phyloP scores from a whole-genome alignment of 2,329 filamentous ascomycete species.

The Colletotrichum tamarilloi region DNA sequence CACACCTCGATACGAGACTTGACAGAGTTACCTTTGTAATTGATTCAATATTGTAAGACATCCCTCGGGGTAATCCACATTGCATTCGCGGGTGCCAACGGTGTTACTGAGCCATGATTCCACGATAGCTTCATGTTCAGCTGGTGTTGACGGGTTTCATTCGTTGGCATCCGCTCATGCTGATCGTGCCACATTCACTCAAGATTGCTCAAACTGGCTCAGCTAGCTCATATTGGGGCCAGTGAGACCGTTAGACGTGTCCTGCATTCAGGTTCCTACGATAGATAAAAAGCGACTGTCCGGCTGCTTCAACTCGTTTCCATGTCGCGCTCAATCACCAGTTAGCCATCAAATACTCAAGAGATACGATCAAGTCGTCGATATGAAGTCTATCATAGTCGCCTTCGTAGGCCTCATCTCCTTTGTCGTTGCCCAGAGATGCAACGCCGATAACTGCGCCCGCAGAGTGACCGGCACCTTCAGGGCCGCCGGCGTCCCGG shows the following conservation, averaged over 20 bases:
- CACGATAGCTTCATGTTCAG: not conserved
- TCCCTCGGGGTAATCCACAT: not conserved
- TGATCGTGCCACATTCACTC: not conserved
- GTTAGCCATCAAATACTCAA: not conserved
- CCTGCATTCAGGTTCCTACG: not conserved
- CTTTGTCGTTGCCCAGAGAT: not conserved
- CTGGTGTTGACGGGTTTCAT: not conserved
- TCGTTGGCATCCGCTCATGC: not conserved
- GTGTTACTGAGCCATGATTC: not conserved
- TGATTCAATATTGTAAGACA: not conserved
- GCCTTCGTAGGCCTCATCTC: not conserved
- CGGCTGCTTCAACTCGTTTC: not conserved
- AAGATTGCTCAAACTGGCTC: not conserved
- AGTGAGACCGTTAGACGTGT: not conserved
- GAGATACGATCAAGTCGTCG: not conserved
- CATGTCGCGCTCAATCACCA: not conserved
- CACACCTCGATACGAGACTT: not conserved
- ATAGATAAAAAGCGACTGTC: not conserved
- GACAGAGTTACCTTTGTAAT: not conserved
- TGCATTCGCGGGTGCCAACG: not conserved
- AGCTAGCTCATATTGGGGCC: too few species aligned
- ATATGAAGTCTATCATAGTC: not conserved
- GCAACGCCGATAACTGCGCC: constrained; percentile 31
- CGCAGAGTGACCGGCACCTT: constrained; percentile 25
- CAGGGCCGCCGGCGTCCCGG: not conserved